phyloP scores from a whole-genome alignment of 331 rosid species.

The Prunus yedoensis region DNA sequence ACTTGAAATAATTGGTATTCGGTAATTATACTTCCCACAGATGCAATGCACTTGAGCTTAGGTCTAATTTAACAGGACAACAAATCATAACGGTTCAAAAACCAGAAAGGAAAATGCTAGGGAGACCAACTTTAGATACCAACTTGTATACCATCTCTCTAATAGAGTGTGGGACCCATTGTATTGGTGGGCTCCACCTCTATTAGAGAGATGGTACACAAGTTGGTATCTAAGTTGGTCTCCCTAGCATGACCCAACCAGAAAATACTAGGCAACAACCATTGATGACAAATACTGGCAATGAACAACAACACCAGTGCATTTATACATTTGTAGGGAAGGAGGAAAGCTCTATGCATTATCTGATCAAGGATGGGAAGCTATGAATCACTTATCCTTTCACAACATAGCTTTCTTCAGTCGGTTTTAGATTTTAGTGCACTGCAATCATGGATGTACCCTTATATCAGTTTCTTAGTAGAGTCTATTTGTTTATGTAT shows the following conservation, averaged over 20 bases:
- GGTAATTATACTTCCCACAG: neutral
- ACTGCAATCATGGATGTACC: neutral
- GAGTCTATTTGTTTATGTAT: neutral
- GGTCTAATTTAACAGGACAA: neutral
- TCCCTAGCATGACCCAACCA: too few species aligned
- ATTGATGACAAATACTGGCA: neutral
- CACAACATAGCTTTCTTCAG: too few species aligned
- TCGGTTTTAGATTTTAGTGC: neutral
- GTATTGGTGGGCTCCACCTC: too few species aligned
- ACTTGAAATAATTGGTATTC: neutral
- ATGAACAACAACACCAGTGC: neutral
- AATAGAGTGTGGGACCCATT: too few species aligned
- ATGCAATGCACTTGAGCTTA: neutral
- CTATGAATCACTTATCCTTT: neutral
- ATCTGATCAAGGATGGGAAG: neutral
- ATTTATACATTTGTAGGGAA: too few species aligned
- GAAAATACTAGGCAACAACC: neutral
- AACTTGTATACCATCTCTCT: too few species aligned
- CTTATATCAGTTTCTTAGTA: neutral
- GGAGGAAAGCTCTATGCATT: neutral
- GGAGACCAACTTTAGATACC: too few species aligned
- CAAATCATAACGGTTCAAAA: neutral
- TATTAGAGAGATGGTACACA: too few species aligned
- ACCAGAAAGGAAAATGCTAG: neutral
- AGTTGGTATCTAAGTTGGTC: too few species aligned